Evolutionary conservation across 1,284 basidiomycete species (phyloP).

Genomic region (Lignosus rhinocerotis): DNA sequence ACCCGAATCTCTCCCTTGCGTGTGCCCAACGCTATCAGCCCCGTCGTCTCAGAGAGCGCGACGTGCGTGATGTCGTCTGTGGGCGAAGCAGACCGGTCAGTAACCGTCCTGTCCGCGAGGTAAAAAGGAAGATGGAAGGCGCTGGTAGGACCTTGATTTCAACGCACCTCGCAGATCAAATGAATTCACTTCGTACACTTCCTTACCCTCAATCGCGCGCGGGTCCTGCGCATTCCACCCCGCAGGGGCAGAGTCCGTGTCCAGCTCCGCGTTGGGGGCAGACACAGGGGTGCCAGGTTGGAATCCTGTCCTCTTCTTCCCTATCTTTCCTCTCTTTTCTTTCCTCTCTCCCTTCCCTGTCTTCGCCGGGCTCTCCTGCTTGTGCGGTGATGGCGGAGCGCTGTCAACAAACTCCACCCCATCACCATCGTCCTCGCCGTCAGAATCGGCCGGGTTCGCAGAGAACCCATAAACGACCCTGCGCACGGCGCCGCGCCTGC

Average conservation of each 20-base stretch:
- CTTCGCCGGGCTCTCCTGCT: not conserved
- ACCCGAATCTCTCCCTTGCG: conserved; percentile 40
- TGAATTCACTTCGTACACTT: conserved; percentile 43
- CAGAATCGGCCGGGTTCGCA: conserved; percentile 1
- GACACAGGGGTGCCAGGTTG: conserved; percentile 24
- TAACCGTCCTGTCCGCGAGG: not conserved
- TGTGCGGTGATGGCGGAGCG: not conserved
- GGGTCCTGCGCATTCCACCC: conserved; percentile 1
- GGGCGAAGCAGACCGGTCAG: not conserved
- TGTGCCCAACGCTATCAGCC: conserved; percentile 46
- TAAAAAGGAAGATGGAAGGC: not conserved
- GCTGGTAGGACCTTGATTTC: not conserved
- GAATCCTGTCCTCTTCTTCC: conserved; percentile 1
- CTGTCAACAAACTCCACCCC: conserved; percentile 8
- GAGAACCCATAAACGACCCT: conserved; percentile 41
- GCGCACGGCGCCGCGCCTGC: conserved; percentile 39
- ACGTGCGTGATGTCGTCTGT: conserved; percentile 50
- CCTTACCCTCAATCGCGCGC: conserved; percentile 32
- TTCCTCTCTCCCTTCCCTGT: not conserved
- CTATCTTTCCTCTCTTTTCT: not conserved
- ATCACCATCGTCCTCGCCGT: not conserved
- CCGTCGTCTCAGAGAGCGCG: conserved; percentile 48
- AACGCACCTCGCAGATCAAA: conserved; percentile 50
- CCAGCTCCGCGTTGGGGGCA: conserved; percentile 1
- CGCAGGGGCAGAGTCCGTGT: not conserved